Conservation (phyloP, 345 rosid species). For the Capsella bursapastoris region DNA sequence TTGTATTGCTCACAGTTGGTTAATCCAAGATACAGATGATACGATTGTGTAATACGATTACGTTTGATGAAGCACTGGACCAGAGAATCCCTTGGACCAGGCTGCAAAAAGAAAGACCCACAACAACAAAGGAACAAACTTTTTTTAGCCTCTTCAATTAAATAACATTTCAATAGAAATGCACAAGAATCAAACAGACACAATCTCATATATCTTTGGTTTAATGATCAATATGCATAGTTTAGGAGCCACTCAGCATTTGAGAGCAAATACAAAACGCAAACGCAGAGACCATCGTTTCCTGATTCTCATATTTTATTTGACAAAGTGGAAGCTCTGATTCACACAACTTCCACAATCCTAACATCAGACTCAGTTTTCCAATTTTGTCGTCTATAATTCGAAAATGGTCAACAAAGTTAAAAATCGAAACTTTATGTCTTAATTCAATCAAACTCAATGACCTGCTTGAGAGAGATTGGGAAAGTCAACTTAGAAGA, state of each 20-base stretch:
- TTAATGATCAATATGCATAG: neutral
- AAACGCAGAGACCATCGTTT: constrained; percentile 16
- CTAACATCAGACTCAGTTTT: neutral
- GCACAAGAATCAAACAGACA: constrained; percentile 1
- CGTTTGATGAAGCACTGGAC: constrained; percentile 73
- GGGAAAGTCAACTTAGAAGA: constrained; percentile 83
- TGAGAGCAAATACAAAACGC: constrained; percentile 9
- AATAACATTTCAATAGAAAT: neutral
- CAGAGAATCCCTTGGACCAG: constrained; percentile 72
- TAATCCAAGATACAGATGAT: constrained; percentile 65
- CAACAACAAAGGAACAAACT: constrained; percentile 1
- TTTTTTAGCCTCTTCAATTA: neutral
- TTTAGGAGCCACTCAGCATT: constrained; percentile 3
- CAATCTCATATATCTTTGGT: neutral
- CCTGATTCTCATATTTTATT: neutral
- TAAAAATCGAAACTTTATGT: constrained; percentile 34
- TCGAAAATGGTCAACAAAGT: constrained; percentile 22
- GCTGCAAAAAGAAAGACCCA: constrained; percentile 51
- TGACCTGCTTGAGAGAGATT: constrained; percentile 85
- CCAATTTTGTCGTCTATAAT: neutral
- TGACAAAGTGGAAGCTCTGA: neutral
- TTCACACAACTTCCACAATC: neutral
- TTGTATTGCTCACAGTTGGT: constrained; percentile 55
- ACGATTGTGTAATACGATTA: constrained; percentile 57
- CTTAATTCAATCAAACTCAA: constrained; percentile 13